Evolutionary conservation across 2,329 filamentous ascomycete species (phyloP).

Genomic region (Erysiphe neolycopersici): DNA sequence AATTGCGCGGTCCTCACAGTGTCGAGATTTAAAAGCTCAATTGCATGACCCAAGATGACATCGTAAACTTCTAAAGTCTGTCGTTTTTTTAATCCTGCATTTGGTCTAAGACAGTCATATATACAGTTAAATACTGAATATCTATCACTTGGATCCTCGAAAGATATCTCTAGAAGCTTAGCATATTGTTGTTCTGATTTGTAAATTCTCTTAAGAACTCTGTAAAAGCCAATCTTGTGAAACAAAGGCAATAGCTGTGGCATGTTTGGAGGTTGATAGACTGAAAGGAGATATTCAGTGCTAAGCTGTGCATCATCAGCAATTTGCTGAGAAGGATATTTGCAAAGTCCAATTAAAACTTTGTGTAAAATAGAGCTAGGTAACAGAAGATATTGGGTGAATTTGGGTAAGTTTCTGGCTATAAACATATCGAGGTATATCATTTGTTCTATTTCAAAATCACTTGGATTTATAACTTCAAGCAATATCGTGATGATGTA

Average conservation of each 20-base stretch:
- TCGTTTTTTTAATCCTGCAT: slow-evolving; percentile 34
- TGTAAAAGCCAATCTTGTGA: slow-evolving; percentile 56
- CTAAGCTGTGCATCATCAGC: slow-evolving; percentile 92
- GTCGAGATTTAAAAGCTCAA: slow-evolving; percentile 29
- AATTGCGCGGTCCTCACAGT: slow-evolving; percentile 26
- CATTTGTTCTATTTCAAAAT: slow-evolving; percentile 56
- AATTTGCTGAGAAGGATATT: slow-evolving; percentile 54
- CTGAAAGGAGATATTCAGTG: slow-evolving; percentile 76
- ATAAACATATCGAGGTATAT: slow-evolving; percentile 98
- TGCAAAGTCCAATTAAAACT: slow-evolving; percentile 58
- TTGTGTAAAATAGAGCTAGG: slow-evolving; percentile 64
- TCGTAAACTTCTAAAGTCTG: slow-evolving; percentile 45
- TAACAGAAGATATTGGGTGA: slow-evolving; percentile 80
- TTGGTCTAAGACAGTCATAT: slow-evolving; percentile 40
- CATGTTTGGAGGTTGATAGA: slow-evolving; percentile 73
- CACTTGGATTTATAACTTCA: slow-evolving; percentile 58
- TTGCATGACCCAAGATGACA: slow-evolving; percentile 29
- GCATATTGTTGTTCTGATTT: slow-evolving; percentile 54
- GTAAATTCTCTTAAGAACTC: slow-evolving; percentile 77
- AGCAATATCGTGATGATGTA: slow-evolving; percentile 77
- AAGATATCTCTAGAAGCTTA: slow-evolving; percentile 52
- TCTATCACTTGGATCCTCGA: slow-evolving; percentile 59
- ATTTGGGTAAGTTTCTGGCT: slow-evolving; percentile 83
- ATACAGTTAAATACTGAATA: slow-evolving; percentile 57
- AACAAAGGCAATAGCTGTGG: slow-evolving; percentile 51